phyloP scores from a whole-genome alignment of 2,329 filamentous ascomycete genomes.

The Hymenoscyphus repandus region DNA sequence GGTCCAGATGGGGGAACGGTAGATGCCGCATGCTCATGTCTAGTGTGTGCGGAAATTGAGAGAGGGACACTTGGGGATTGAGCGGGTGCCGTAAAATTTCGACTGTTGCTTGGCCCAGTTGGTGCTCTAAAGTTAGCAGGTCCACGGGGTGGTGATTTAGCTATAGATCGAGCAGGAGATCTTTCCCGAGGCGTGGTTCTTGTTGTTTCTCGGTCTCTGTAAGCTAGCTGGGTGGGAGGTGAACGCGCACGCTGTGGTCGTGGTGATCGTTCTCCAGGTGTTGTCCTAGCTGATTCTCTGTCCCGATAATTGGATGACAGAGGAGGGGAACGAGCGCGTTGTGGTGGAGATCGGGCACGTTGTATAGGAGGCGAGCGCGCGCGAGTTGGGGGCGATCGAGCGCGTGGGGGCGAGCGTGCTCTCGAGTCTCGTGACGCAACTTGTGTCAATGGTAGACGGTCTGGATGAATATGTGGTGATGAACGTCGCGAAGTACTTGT shows the following conservation, averaged over 20 bases:
- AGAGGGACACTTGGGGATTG: conserved; percentile 14
- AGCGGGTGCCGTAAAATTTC: conserved; percentile 27
- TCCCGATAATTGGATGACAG: conserved; percentile 20
- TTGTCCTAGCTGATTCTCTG: conserved; percentile 27
- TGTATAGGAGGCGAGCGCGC: conserved; percentile 1
- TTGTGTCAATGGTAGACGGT: conserved; percentile 40
- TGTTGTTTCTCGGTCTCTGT: conserved; percentile 27
- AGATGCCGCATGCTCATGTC: conserved; percentile 19
- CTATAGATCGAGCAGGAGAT: conserved; percentile 24
- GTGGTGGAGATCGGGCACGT: conserved; percentile 11
- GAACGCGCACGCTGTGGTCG: conserved; percentile 3
- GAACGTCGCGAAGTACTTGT: conserved; percentile 56
- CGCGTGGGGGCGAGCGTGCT: conserved; percentile 25
- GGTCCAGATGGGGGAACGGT: conserved; percentile 31
- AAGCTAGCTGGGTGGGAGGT: conserved; percentile 14
- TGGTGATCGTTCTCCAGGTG: conserved; percentile 28
- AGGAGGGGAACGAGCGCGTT: not conserved
- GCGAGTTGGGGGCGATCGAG: conserved; percentile 22
- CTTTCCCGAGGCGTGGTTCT: conserved; percentile 29
- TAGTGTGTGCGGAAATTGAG: conserved; percentile 17
- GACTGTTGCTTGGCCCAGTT: conserved; percentile 29
- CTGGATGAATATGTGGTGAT: conserved; percentile 53
- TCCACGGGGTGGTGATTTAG: conserved; percentile 30
- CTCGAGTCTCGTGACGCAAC: conserved; percentile 29
- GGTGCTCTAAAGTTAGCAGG: conserved; percentile 29